A percentile compares a stretch with the other conserved stretches of the same genome.
These are phyloP conservation scores for Trypanosoma boissoni DNA, from an alignment of 208 protist species.

Conservation along the genomic window DNA sequence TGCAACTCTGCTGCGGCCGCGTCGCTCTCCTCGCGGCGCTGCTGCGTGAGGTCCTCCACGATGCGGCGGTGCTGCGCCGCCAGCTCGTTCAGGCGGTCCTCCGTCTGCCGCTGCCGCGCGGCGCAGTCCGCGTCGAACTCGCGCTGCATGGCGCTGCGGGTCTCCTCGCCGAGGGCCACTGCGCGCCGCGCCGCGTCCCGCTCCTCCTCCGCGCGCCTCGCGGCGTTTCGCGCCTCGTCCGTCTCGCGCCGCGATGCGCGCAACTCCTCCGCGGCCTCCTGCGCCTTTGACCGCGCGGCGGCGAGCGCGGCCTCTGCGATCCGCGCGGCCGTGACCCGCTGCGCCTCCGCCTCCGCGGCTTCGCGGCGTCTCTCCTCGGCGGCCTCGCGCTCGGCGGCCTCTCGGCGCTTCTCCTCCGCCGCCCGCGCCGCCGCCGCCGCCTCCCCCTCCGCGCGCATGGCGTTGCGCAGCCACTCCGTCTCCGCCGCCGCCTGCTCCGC, in stretches of 20 bases:
- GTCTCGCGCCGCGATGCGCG: slow-evolving; percentile 18
- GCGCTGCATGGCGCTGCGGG: slow-evolving; percentile 16
- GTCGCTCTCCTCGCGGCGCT: slow-evolving; percentile 38
- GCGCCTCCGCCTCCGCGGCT: background rate
- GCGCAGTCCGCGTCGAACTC: slow-evolving; percentile 21
- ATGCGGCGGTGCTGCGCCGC: slow-evolving; percentile 37
- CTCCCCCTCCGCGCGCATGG: background rate
- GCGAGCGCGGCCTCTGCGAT: slow-evolving; percentile 1
- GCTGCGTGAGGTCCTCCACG: slow-evolving; percentile 47
- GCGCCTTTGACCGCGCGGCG: slow-evolving; percentile 4
- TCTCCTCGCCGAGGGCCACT: no score
- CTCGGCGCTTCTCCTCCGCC: slow-evolving; percentile 9
- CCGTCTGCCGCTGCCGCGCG: background rate
- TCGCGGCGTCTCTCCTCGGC: background rate
- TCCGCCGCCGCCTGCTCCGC: background rate
- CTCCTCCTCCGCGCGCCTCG: slow-evolving; percentile 19
- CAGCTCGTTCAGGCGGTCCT: slow-evolving; percentile 23
- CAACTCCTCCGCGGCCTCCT: slow-evolving; percentile 10
- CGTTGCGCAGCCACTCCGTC: background rate
- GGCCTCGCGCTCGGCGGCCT: background rate
- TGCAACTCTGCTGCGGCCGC: slow-evolving; percentile 32
- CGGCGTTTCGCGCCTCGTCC: slow-evolving; percentile 21
- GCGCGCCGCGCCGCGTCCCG: slow-evolving; percentile 13
- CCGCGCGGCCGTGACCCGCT: slow-evolving; percentile 8
- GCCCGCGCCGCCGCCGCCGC: background rate